Percentiles rank a stretch among this genome's conserved stretches.
Conservation (phyloP, 2,329 filamentous ascomycete species). For the Fusarium staphyleae region DNA sequence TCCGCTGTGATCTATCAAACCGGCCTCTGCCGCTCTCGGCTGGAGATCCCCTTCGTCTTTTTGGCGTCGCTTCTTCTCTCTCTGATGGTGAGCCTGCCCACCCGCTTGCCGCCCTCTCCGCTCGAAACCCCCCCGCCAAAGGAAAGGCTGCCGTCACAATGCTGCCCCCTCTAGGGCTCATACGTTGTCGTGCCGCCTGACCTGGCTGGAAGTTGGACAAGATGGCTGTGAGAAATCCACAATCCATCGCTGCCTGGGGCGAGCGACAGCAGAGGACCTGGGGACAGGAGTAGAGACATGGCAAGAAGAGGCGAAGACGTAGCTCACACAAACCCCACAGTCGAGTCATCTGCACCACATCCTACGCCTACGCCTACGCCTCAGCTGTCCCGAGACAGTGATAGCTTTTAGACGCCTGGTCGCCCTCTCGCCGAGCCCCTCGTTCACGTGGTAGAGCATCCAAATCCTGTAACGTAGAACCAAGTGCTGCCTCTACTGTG, state of each 20-base stretch:
- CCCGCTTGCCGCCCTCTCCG: conserved; percentile 20
- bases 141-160: conserved; percentile 17
- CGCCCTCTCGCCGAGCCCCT: not conserved
- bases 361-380: no score
- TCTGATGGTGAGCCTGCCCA: conserved; percentile 34
- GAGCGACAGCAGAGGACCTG: conserved; percentile 1
- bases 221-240: conserved; percentile 15
- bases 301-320: conserved; percentile 8
- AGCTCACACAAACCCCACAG: conserved; percentile 31
- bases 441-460: conserved; percentile 22
- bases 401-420: conserved; percentile 1
- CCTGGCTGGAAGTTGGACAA: conserved; percentile 14
- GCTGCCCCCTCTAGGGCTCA: conserved; percentile 28
- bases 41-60: conserved; percentile 10
- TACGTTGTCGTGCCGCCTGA: conserved; percentile 30
- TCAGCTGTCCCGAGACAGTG: conserved; percentile 3
- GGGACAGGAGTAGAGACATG: conserved; percentile 1
- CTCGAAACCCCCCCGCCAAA: conserved; percentile 17
- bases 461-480: no score
- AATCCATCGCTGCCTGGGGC: not conserved
- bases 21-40: conserved; percentile 1
- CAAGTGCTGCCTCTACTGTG: conserved; percentile 3
- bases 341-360: conserved; percentile 28
- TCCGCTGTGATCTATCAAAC: conserved; percentile 13
- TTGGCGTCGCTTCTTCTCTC: conserved; percentile 15